These are phyloP conservation scores for Acacia crassicarpa DNA, from an alignment of 306 rosid species.

Conservation along the genomic window DNA sequence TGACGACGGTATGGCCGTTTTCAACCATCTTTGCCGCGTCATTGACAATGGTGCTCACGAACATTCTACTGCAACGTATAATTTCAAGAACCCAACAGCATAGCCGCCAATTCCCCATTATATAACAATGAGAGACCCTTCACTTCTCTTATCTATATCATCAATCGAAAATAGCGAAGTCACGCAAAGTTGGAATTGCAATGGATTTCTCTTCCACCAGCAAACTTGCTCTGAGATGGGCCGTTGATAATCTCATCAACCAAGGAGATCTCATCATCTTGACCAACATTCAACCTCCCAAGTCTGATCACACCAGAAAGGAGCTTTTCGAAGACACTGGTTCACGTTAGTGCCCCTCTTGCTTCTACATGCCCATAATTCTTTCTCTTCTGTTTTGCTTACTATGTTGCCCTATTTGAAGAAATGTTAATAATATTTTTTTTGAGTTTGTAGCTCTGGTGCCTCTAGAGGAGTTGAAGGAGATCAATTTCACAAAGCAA, in stretches of 20 bases:
- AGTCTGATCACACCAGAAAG: constrained; percentile 59
- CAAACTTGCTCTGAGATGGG: constrained; percentile 77
- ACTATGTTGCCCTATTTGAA: background rate
- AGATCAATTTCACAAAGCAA: constrained; percentile 60
- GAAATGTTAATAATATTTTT: background rate
- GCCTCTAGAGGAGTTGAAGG: constrained; percentile 73
- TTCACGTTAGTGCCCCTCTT: constrained; percentile 45
- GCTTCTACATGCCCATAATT: background rate
- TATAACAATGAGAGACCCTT: constrained; percentile 1
- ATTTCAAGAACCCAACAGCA: constrained; percentile 1
- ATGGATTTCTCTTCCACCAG: constrained; percentile 71
- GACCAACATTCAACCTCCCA: constrained; percentile 65
- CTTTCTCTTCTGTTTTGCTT: background rate
- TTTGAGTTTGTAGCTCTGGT: constrained; percentile 59
- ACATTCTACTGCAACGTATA: constrained; percentile 4
- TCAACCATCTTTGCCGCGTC: too few relatives aligned
- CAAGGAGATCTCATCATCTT: constrained; percentile 53
- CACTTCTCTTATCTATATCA: constrained; percentile 6
- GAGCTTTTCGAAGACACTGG: constrained; percentile 65
- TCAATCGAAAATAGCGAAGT: constrained; percentile 37
- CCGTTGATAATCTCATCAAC: constrained; percentile 54
- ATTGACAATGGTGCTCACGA: background rate
- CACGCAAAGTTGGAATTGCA: constrained; percentile 60
- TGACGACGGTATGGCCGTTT: too few relatives aligned
- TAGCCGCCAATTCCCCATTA: constrained; percentile 1